Evolutionary conservation across 2,329 filamentous ascomycete genomes (phyloP), one percentile per base, ranked within the genome.

Genomic region (Fusarium pseudograminearum): DNA sequence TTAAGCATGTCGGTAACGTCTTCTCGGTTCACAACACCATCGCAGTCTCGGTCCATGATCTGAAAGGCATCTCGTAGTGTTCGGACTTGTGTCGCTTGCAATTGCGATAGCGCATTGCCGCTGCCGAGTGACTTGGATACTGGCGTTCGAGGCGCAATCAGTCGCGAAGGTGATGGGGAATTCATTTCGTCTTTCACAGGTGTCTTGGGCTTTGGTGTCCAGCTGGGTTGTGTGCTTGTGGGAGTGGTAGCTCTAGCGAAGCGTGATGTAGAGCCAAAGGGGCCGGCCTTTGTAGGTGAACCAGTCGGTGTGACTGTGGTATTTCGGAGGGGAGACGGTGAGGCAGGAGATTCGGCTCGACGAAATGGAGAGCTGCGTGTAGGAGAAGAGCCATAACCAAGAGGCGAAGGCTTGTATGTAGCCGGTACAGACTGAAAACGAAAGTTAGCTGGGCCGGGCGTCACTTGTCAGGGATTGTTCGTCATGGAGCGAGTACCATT

Each of bases 11-110:
- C 93, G 18, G 89, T 89, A 7, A 99, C 90, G 77, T 97, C 93
- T 24, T 95, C 91, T 62, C 91, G 87, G 71, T 91, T 92, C 65
- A 99, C 90, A 52, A 88, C 84, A 20, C 95, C 94, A 76, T 96
- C 93, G 75, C 93, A 94, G 79, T 96, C 91, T 64, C 93, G 87
- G 79, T 98, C 96, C 47, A 99, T 85, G 62, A 98, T 94, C 79
- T 97, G 93, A 79, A 98, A 99, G 0, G 92, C 93, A 77, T 98
- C 95, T 65, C 96, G 89, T 80, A 99, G 87, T 73, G 93, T 93
- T 75, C 94, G 89, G 36, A 98, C 89, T 73, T 98, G 93, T 5
- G 92, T 85, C 4, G 93, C 90, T 38, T 95, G 92, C 42, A 98
- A 81, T 75, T 92, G 91, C 4, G 90, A 90, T 45, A 94, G 83